Percentiles rank a stretch among this genome's conserved stretches.
phyloP scores from a whole-genome alignment of 1,284 basidiomycete species.

The Ceratobasidium sp. region DNA sequence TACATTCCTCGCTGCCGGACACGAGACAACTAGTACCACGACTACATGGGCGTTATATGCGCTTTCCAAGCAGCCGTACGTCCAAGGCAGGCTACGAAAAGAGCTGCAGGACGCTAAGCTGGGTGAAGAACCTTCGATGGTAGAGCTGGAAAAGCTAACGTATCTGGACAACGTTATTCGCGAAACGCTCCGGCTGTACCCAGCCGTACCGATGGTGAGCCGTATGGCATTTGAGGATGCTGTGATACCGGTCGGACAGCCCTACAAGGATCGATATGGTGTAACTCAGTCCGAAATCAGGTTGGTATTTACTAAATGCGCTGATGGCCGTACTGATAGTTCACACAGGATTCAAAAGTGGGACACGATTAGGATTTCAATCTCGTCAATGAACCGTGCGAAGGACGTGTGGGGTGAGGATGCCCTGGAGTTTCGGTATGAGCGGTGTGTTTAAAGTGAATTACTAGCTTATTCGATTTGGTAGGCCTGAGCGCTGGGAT shows the following conservation, averaged over 20 bases:
- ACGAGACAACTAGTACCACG: slow-evolving; percentile 58
- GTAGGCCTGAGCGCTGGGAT: too few relatives aligned
- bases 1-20: slow-evolving; percentile 53
- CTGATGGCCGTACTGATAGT: too few relatives aligned
- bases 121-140: slow-evolving; percentile 46
- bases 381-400: too few relatives aligned
- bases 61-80: slow-evolving; percentile 58
- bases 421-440: too few relatives aligned
- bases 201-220: slow-evolving; percentile 8
- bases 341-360: too few relatives aligned
- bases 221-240: slow-evolving; percentile 44
- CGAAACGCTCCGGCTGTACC: slow-evolving; percentile 40
- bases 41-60: slow-evolving; percentile 63
- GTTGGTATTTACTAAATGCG: slow-evolving; percentile 2
- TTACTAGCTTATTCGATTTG: too few relatives aligned
- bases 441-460: too few relatives aligned
- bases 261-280: slow-evolving; percentile 44
- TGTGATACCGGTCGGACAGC: slow-evolving; percentile 41
- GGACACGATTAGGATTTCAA: too few relatives aligned
- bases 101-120: slow-evolving; percentile 56
- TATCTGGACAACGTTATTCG: slow-evolving; percentile 46
- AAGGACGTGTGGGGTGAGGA: too few relatives aligned
- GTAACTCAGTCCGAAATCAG: slow-evolving; percentile 27
- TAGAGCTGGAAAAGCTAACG: slow-evolving; percentile 42
- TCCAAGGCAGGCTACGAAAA: slow-evolving; percentile 61